Evolutionary conservation across 176 grass and related monocot genomes (phyloP).

Genomic region (Lolium rigidum): DNA sequence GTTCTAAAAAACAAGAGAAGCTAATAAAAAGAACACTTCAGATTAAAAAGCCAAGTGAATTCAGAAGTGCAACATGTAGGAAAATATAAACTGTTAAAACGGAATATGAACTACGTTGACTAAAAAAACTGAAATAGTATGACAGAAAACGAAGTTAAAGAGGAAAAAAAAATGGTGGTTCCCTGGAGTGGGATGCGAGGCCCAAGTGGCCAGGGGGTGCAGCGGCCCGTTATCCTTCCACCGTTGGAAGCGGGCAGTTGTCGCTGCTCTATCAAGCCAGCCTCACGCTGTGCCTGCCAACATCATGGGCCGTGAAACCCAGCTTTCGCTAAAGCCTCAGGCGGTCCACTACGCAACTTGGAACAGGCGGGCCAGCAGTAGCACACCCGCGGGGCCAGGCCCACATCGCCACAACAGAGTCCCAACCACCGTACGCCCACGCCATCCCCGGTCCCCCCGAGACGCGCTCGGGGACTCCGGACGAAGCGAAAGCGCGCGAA

Average conservation of each 20-base stretch:
- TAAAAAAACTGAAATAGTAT: too few relatives aligned
- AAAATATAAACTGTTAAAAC: too few relatives aligned
- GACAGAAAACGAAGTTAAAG: too few relatives aligned
- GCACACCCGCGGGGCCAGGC: background rate
- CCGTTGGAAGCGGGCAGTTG: slow-evolving; percentile 41
- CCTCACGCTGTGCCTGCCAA: slow-evolving; percentile 43
- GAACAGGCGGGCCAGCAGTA: background rate
- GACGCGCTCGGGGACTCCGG: too few relatives aligned
- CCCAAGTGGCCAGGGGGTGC: background rate
- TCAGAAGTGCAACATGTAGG: too few relatives aligned
- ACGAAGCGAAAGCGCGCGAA: too few relatives aligned
- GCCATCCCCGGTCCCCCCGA: too few relatives aligned
- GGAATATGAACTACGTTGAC: too few relatives aligned
- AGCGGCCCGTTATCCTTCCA: slow-evolving; percentile 46
- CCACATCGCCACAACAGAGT: background rate
- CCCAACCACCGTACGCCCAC: background rate
- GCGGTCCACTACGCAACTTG: background rate
- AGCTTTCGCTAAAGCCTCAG: background rate
- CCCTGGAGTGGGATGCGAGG: background rate
- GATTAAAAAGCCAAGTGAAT: too few relatives aligned
- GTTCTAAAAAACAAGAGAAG: too few relatives aligned
- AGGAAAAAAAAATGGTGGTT: background rate
- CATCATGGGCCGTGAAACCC: background rate
- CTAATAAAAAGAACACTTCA: too few relatives aligned
- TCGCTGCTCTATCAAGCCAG: slow-evolving; percentile 66